These are phyloP conservation scores for Aspergillus udagawae DNA, from an alignment of 2,329 filamentous ascomycete genomes.

Conservation along the genomic window DNA sequence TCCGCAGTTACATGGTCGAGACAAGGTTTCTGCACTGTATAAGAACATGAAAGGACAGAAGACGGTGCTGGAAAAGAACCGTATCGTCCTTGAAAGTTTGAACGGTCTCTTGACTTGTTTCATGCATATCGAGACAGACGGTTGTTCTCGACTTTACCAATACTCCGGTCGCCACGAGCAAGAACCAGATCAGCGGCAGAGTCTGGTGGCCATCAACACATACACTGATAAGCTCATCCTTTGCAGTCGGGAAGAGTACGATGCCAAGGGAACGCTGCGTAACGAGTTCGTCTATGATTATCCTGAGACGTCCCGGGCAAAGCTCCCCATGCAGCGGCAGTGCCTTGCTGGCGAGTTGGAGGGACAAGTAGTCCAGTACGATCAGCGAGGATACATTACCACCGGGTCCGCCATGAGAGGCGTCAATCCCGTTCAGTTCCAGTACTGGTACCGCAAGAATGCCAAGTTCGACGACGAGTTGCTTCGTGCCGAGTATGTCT, in stretches of 20 bases:
- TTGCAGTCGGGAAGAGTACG: slow-evolving; percentile 42
- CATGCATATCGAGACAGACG: slow-evolving; percentile 35
- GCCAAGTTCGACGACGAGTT: slow-evolving; percentile 53
- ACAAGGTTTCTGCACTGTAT: slow-evolving; percentile 46
- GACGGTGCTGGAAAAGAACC: slow-evolving; percentile 45
- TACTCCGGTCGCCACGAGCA: slow-evolving; percentile 39
- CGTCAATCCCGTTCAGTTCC: slow-evolving; percentile 51
- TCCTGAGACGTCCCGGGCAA: slow-evolving; percentile 22
- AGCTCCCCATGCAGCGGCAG: slow-evolving; percentile 43
- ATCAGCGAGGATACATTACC: slow-evolving; percentile 51
- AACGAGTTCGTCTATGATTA: slow-evolving; percentile 51
- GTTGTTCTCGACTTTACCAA: slow-evolving; percentile 39
- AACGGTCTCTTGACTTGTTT: slow-evolving; percentile 50
- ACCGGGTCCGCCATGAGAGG: slow-evolving; percentile 52
- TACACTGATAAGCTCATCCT: slow-evolving; percentile 48
- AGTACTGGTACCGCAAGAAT: slow-evolving; percentile 53
- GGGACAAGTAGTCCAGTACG: slow-evolving; percentile 50
- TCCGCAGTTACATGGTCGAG: slow-evolving; percentile 40
- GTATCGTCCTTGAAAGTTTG: slow-evolving; percentile 45
- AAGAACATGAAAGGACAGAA: slow-evolving; percentile 48
- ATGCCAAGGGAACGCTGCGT: slow-evolving; percentile 28
- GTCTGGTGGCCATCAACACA: slow-evolving; percentile 44
- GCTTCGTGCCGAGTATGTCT: slow-evolving; percentile 52
- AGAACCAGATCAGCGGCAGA: slow-evolving; percentile 24
- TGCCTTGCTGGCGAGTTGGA: slow-evolving; percentile 46